Percentiles rank a stretch among this genome's conserved stretches.
Conservation (phyloP, 78 protist species). For the Dictyostelium capitatum region DNA sequence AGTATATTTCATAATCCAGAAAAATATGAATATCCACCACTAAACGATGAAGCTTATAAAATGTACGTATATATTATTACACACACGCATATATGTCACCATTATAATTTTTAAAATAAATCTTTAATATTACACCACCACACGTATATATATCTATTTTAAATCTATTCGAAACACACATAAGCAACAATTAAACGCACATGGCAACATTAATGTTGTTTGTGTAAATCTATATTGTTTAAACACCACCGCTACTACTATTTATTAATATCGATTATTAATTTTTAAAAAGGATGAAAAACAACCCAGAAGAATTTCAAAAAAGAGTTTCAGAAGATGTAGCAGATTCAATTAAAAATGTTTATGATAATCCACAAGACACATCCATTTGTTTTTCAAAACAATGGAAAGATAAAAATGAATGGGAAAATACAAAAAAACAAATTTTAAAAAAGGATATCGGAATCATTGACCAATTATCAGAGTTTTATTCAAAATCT, state of each 20-base stretch:
- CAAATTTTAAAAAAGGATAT: constrained; percentile 45
- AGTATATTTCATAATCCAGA: constrained; percentile 68
- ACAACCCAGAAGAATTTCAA: constrained; percentile 45
- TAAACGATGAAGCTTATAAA: constrained; percentile 47
- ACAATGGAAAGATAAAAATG: constrained; percentile 39
- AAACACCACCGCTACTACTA: background rate
- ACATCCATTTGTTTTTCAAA: constrained; percentile 37
- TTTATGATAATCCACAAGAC: constrained; percentile 48
- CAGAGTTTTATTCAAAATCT: background rate
- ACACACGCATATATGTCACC: too few species aligned
- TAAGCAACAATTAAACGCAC: too few species aligned
- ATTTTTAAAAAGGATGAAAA: constrained; percentile 15
- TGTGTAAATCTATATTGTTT: too few species aligned
- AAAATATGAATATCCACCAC: constrained; percentile 50
- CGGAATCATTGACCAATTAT: background rate
- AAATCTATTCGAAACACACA: too few species aligned
- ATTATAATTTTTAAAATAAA: too few species aligned
- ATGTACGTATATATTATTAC: constrained; percentile 14
- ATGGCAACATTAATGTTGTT: too few species aligned
- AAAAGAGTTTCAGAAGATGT: constrained; percentile 68
- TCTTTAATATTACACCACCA: too few species aligned
- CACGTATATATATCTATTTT: too few species aligned
- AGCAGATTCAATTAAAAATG: constrained; percentile 45
- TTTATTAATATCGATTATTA: background rate
- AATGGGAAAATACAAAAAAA: constrained; percentile 38